phyloP scores from a whole-genome alignment of 1,139 yeast genomes.

The Lizanozyma gosingica region DNA sequence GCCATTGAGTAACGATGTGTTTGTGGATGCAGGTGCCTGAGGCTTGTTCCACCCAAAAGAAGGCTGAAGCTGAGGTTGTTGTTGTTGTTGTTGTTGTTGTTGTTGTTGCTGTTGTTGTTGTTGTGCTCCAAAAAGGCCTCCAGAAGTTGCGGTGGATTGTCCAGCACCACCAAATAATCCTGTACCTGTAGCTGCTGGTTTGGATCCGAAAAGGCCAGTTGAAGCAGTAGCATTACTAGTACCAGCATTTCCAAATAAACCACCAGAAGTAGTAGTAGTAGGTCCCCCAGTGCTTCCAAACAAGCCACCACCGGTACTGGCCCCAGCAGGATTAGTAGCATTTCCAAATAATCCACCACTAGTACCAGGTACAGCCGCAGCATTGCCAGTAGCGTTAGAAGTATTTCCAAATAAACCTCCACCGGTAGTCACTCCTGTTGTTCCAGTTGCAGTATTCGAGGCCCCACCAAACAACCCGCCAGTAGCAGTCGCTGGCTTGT shows the following conservation, averaged over 20 bases:
- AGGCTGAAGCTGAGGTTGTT: conserved; percentile 19
- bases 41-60: conserved; percentile 20
- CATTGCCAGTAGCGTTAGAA: conserved; percentile 3
- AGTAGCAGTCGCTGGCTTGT: conserved; percentile 6
- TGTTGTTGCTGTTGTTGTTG: conserved; percentile 18
- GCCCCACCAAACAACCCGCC: conserved; percentile 21
- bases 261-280: conserved; percentile 7
- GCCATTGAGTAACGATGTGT: conserved; percentile 9
- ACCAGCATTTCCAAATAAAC: conserved; percentile 10
- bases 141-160: conserved; percentile 7
- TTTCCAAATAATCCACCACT: conserved; percentile 7
- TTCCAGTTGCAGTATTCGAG: conserved; percentile 6
- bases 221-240: conserved; percentile 7
- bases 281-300: conserved; percentile 3
- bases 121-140: conserved; percentile 16
- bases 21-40: conserved; percentile 8
- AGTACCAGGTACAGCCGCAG: conserved; percentile 3
- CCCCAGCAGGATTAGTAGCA: not conserved
- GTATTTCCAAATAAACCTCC: conserved; percentile 17
- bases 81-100: conserved; percentile 25
- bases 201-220: conserved; percentile 6
- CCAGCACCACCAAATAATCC: conserved; percentile 5
- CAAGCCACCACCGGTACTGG: conserved; percentile 3
- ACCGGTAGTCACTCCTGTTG: too few relatives aligned
- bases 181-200: conserved; percentile 4